phyloP scores from a whole-genome alignment of 2,329 filamentous ascomycete genomes.

The Tolypocladium guangdongense region DNA sequence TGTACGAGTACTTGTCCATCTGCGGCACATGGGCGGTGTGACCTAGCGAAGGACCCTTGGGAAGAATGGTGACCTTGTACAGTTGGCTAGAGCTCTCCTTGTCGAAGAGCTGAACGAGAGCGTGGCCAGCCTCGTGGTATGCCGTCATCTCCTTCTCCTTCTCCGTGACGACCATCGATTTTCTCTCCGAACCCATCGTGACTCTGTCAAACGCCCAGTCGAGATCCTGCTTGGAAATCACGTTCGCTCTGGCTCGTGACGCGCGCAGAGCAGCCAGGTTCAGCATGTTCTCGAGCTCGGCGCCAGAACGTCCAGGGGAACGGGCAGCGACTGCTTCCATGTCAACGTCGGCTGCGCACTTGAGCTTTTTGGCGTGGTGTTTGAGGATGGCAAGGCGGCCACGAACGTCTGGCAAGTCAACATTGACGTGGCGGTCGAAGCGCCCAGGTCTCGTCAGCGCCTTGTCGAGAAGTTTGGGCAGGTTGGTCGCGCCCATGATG shows the following conservation, averaged over 20 bases:
- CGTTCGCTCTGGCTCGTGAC: slow-evolving; percentile 70
- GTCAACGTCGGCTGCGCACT: slow-evolving; percentile 70
- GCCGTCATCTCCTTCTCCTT: slow-evolving; percentile 96
- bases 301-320: slow-evolving; percentile 86
- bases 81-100: slow-evolving; percentile 61
- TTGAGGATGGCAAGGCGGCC: slow-evolving; percentile 87
- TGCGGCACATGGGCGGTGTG: slow-evolving; percentile 81
- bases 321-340: slow-evolving; percentile 73
- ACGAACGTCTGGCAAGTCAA: slow-evolving; percentile 83
- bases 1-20: slow-evolving; percentile 84
- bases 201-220: slow-evolving; percentile 99
- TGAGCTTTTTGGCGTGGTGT: slow-evolving; percentile 88
- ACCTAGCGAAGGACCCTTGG: slow-evolving; percentile 75
- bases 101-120: slow-evolving; percentile 76
- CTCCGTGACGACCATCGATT: slow-evolving; percentile 78
- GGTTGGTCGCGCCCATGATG: slow-evolving; percentile 92
- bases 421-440: slow-evolving; percentile 86
- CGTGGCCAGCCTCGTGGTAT: slow-evolving; percentile 93
- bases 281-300: slow-evolving; percentile 91
- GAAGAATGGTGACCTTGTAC: slow-evolving; percentile 96
- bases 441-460: slow-evolving; percentile 87
- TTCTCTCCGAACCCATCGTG: slow-evolving; percentile 89
- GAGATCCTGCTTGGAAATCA: slow-evolving; percentile 70
- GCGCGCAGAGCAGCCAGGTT: slow-evolving; percentile 93
- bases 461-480: slow-evolving; percentile 88